Conservation (phyloP, 2,329 filamentous ascomycete genomes). For the Colletotrichum kahawae region DNA sequence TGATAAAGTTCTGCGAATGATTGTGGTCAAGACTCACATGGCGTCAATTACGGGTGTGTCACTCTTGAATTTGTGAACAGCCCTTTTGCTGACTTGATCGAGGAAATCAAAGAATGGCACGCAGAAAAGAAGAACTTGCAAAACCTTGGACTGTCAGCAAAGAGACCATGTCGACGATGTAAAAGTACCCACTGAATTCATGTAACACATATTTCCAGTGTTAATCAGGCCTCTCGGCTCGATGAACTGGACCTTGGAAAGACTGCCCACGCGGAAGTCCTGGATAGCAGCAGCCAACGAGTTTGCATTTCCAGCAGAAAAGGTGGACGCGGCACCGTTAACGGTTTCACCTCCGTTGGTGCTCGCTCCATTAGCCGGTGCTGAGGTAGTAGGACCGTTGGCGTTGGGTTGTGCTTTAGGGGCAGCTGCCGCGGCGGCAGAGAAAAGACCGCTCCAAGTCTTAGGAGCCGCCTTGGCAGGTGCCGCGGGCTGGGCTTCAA, state of each 20-base stretch:
- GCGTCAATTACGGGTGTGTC: conserved; percentile 93
- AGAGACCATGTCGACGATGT: background rate
- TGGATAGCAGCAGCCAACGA: conserved; percentile 80
- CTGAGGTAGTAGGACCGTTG: conserved; percentile 18
- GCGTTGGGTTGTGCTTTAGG: conserved; percentile 25
- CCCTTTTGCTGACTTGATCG: conserved; percentile 82
- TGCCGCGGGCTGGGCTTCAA: conserved; percentile 24
- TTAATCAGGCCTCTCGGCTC: conserved; percentile 95
- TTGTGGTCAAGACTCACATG: conserved; percentile 64
- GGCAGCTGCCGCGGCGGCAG: conserved; percentile 24
- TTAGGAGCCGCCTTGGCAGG: conserved; percentile 33
- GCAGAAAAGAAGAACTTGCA: conserved; percentile 95
- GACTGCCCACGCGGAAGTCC: conserved; percentile 70
- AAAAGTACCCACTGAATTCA: conserved; percentile 84
- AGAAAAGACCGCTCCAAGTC: conserved; percentile 47
- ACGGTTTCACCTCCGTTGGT: conserved; percentile 14
- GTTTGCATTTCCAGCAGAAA: conserved; percentile 32
- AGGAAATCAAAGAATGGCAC: conserved; percentile 94
- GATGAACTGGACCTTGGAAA: conserved; percentile 77
- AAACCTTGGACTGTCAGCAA: conserved; percentile 61
- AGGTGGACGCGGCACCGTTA: background rate
- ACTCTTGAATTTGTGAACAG: conserved; percentile 91
- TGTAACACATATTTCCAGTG: conserved; percentile 99
- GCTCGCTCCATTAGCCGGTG: conserved; percentile 21
- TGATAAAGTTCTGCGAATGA: background rate